Percentiles rank a stretch among this genome's conserved stretches.
phyloP scores from a whole-genome alignment of 257 asterid species.

The Petunia secreta region DNA sequence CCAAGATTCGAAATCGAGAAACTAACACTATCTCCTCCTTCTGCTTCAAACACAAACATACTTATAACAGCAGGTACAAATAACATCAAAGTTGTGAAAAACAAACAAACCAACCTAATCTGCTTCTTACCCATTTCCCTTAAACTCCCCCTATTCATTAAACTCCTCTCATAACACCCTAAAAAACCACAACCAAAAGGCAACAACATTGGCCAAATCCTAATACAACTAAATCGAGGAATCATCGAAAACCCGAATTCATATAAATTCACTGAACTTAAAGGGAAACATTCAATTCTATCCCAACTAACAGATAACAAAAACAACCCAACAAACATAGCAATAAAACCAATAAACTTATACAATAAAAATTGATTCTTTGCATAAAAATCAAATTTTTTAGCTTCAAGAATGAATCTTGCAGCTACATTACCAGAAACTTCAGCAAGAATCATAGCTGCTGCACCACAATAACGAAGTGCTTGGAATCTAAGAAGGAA shows the following conservation, averaged over 20 bases:
- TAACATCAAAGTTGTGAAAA: constrained; percentile 64
- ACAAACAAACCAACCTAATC: constrained; percentile 68
- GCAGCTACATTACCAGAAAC: constrained; percentile 77
- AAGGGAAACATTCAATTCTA: constrained; percentile 85
- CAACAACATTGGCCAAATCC: constrained; percentile 89
- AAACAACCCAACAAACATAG: constrained; percentile 58
- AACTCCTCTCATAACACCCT: constrained; percentile 73
- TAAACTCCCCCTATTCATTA: constrained; percentile 58
- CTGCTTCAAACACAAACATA: constrained; percentile 84
- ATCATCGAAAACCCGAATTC: constrained; percentile 50
- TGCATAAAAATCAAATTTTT: constrained; percentile 39
- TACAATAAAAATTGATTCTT: constrained; percentile 44
- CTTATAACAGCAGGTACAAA: constrained; percentile 79
- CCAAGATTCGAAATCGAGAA: constrained; percentile 58
- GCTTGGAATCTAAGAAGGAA: constrained; percentile 86
- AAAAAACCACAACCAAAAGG: constrained; percentile 83
- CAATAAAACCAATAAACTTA: constrained; percentile 68
- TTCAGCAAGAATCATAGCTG: constrained; percentile 92
- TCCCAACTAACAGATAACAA: constrained; percentile 92
- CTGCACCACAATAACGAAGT: constrained; percentile 81
- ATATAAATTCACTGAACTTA: constrained; percentile 62
- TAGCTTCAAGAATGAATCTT: constrained; percentile 61
- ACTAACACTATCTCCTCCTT: constrained; percentile 54
- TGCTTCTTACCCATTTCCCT: constrained; percentile 71
- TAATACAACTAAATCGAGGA: constrained; percentile 68